Conservation (phyloP, 2,329 filamentous ascomycete species). For the Aureobasidium sp. region DNA sequence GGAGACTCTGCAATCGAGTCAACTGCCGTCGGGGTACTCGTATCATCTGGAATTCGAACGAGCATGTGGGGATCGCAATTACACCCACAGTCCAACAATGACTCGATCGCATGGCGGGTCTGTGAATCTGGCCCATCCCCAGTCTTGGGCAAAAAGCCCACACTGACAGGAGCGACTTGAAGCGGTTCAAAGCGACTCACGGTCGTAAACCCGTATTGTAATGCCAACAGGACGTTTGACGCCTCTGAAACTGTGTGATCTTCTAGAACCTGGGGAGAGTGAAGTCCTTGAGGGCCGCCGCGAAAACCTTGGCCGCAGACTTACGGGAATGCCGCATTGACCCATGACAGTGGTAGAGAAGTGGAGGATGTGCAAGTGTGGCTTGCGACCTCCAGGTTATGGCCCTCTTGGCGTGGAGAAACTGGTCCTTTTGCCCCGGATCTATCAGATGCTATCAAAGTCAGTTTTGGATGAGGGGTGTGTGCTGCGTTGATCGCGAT, state of each 20-base stretch:
- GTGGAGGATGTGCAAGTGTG: conserved; percentile 8
- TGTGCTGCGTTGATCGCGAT: neutral
- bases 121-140: neutral
- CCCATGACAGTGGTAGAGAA: neutral
- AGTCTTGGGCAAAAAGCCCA: neutral
- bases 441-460: conserved; percentile 9
- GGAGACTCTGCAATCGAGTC: neutral
- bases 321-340: conserved; percentile 4
- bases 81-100: neutral
- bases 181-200: neutral
- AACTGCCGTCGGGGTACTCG: neutral
- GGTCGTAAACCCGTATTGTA: neutral
- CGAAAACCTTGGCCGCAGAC: neutral
- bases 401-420: conserved; percentile 8
- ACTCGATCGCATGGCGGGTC: neutral
- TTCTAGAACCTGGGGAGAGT: conserved; percentile 3
- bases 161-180: neutral
- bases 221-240: neutral
- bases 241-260: conserved; percentile 3
- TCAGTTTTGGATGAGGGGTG: neutral
- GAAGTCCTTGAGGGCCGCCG: neutral
- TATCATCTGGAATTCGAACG: neutral
- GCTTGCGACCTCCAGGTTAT: conserved; percentile 10
- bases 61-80: conserved; percentile 2
- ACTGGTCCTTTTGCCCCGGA: neutral